These are phyloP conservation scores for Raddia distichophylla DNA, from an alignment of 176 grass and related monocot genomes.

Conservation along the genomic window DNA sequence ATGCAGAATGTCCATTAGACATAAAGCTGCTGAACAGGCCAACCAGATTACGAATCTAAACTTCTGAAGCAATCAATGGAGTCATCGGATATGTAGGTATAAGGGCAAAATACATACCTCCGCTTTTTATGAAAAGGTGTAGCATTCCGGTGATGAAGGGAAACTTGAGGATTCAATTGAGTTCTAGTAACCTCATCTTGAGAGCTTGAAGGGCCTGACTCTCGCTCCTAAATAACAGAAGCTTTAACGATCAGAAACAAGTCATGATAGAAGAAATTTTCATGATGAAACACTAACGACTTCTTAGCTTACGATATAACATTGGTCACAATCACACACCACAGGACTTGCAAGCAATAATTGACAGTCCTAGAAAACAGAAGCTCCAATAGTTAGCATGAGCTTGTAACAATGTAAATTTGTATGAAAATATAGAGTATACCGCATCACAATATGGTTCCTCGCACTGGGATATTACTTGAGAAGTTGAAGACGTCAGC, in stretches of 20 bases:
- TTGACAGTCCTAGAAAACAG: constrained; percentile 39
- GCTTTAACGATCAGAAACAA: constrained; percentile 24
- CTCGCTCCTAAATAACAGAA: constrained; percentile 45
- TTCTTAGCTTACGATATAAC: constrained; percentile 43
- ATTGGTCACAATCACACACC: constrained; percentile 48
- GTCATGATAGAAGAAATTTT: neutral
- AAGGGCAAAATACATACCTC: constrained; percentile 27
- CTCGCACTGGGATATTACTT: constrained; percentile 48
- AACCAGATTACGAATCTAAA: neutral
- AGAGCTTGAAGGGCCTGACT: constrained; percentile 39
- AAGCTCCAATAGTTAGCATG: constrained; percentile 42
- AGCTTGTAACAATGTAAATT: constrained; percentile 5
- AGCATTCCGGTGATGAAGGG: constrained; percentile 19
- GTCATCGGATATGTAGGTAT: neutral
- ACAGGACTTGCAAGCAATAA: constrained; percentile 42
- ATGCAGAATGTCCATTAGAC: constrained; percentile 38
- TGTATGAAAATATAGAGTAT: constrained; percentile 10
- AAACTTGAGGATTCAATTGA: constrained; percentile 27
- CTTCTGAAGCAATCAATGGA: neutral
- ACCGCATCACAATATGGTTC: constrained; percentile 35
- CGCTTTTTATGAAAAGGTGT: constrained; percentile 42
- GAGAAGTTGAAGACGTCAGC: constrained; percentile 47
- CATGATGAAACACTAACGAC: neutral
- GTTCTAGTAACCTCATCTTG: constrained; percentile 43
- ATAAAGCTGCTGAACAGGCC: constrained; percentile 27